These are phyloP conservation scores for Populus hybrid DNA, from an alignment of 441 rosid species.

Conservation along the genomic window DNA sequence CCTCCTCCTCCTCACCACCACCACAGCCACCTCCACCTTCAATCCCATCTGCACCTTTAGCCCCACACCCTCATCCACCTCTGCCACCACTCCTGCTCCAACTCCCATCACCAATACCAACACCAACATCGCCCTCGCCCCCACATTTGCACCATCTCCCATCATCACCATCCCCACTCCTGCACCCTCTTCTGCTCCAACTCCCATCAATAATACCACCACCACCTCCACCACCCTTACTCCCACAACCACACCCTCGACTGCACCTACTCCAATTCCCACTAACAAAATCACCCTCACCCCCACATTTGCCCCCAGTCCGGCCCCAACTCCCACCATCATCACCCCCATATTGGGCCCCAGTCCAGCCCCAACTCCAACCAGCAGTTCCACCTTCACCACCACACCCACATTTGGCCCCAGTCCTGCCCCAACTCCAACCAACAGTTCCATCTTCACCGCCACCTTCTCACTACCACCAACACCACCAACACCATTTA, in stretches of 20 bases:
- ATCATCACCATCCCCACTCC: conserved; percentile 8
- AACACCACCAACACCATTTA: background rate
- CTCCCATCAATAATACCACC: background rate
- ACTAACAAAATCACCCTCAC: conserved; percentile 8
- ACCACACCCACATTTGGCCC: background rate
- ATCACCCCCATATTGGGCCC: conserved; percentile 4
- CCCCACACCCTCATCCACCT: background rate
- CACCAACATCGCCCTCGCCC: background rate
- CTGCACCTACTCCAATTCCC: background rate
- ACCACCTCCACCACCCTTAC: background rate
- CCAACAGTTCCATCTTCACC: background rate
- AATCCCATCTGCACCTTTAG: background rate
- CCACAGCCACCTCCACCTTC: conserved; percentile 8
- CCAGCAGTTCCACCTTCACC: background rate
- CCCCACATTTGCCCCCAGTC: conserved; percentile 4
- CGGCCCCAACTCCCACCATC: background rate
- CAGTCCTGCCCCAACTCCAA: conserved; percentile 7
- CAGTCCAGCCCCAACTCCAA: conserved; percentile 8
- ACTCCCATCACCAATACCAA: background rate
- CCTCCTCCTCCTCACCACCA: background rate
- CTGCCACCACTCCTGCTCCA: conserved; percentile 14
- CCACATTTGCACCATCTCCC: background rate
- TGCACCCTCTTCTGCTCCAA: conserved; percentile 17
- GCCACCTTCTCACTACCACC: conserved; percentile 16
- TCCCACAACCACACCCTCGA: conserved; percentile 11